Evolutionary conservation across 805 yeast genomes (phyloP), one percentile per base, ranked within the genome.

Genomic region (Candida orba): DNA sequence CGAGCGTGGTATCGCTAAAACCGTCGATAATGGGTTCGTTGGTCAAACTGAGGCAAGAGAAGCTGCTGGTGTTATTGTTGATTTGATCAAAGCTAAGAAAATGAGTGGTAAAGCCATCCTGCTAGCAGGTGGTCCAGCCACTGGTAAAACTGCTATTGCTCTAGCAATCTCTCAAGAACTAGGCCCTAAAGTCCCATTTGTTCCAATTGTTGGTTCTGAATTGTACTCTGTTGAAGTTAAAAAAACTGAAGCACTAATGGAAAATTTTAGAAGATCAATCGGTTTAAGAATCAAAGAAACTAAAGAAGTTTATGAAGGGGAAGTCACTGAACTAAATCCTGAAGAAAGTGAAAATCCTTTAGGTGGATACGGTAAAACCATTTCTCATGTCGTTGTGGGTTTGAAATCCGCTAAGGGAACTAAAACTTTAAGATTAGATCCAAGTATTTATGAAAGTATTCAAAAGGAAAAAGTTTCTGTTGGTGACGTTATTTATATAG

Each of bases 291-390:
- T 93, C 60, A 91, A 90, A 63, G 99, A 93, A 66, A 89, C 95
- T 22, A 93, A 93, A 60, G 99, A 93, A 64, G 96, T 93, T 8
- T 93, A 91, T 59, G 98, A 93, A 65, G 99, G 99, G 50, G 99
- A 93, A 65, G 96, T 93, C 40, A 91, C 95, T 23, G 99, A 91
- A 63, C 72, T 91, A 56, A 84, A 91, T 3, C 96, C 96, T 3
- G 96, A 88, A 66, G 98, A 93, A 68, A 84, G 95, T 29, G 97
- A 91, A 65, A 87, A 93, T 65, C 96, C 98, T 20, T 71, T 91
- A 52, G 97, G 98, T 39, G 98, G 98, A 7, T 95, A 93, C 63
- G 99, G 99, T 47, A 93, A 93, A 66, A 89, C 98, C 25, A 89
- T 93, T 43, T 74, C 89, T 45, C 96, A 93, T 63, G 99, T 93